These are phyloP conservation scores for Peterozyma xylosa DNA, from an alignment of 805 yeast species.

Conservation along the genomic window DNA sequence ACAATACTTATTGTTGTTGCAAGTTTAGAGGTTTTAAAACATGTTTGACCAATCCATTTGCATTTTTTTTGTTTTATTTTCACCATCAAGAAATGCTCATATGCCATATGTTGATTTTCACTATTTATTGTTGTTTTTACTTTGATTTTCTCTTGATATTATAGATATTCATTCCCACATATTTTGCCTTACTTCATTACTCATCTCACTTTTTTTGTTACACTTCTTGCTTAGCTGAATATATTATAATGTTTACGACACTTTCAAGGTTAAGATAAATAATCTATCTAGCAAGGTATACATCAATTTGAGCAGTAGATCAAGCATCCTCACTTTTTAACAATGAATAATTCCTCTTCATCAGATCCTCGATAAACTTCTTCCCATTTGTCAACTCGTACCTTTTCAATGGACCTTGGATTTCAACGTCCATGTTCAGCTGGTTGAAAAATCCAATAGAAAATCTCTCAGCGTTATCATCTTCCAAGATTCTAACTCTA, in stretches of 20 bases:
- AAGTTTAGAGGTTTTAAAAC: conserved; percentile 47
- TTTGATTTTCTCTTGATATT: no score
- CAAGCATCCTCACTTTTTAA: conserved; percentile 1
- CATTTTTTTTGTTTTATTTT: background rate
- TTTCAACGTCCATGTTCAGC: conserved; percentile 23
- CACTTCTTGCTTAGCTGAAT: no score
- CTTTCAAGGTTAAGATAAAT: no score
- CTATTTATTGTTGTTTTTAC: no score
- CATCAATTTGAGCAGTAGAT: no score
- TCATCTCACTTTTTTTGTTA: no score
- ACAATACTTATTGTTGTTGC: conserved; percentile 66
- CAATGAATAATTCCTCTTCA: conserved; percentile 19
- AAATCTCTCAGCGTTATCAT: conserved; percentile 22
- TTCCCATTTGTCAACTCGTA: conserved; percentile 22
- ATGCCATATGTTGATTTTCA: no score
- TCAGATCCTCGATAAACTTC: conserved; percentile 24
- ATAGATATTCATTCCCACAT: no score
- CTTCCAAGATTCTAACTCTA: conserved; percentile 23
- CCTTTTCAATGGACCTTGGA: conserved; percentile 20
- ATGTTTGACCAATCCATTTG: conserved; percentile 16
- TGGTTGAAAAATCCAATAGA: conserved; percentile 28
- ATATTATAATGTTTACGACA: no score
- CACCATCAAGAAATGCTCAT: background rate
- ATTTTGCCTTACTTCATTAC: no score
- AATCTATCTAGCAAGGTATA: no score